These are phyloP conservation scores for Micractinium sp. DNA, from an alignment of 139 green algal species.

Conservation along the genomic window DNA sequence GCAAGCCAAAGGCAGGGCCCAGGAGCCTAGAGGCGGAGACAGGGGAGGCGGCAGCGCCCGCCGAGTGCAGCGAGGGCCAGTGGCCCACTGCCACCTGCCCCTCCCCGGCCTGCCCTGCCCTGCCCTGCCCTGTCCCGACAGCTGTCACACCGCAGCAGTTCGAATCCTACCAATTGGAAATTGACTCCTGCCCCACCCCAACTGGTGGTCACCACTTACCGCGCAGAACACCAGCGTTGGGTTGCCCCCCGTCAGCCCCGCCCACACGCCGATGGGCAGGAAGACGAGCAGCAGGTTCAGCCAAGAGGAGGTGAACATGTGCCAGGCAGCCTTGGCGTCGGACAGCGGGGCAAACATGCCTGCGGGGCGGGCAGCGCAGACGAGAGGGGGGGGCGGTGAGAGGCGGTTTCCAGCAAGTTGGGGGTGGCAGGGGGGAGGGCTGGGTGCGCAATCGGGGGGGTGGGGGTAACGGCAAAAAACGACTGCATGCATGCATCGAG, in stretches of 20 bases:
- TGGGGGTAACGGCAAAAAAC: no score
- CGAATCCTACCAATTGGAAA: no score
- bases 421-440: no score
- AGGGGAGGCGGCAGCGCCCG: neutral
- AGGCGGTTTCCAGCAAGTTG: neutral
- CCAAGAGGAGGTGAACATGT: constrained; percentile 58
- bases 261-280: constrained; percentile 68
- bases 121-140: no score
- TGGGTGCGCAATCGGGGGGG: no score
- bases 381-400: neutral
- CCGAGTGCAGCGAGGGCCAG: no score
- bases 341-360: constrained; percentile 41
- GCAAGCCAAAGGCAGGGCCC: no score
- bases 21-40: no score
- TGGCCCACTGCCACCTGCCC: no score
- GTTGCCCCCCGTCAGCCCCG: constrained; percentile 46
- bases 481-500: no score
- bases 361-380: neutral
- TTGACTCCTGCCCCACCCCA: neutral
- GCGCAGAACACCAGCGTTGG: constrained; percentile 58
- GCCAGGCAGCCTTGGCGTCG: constrained; percentile 40
- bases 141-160: neutral
- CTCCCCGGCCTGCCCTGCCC: no score
- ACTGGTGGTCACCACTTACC: constrained; percentile 38
- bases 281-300: constrained; percentile 80